Percentiles rank a stretch among this genome's conserved stretches.
Conservation (phyloP, 2,329 filamentous ascomycete genomes). For the Colletotrichum sp. region DNA sequence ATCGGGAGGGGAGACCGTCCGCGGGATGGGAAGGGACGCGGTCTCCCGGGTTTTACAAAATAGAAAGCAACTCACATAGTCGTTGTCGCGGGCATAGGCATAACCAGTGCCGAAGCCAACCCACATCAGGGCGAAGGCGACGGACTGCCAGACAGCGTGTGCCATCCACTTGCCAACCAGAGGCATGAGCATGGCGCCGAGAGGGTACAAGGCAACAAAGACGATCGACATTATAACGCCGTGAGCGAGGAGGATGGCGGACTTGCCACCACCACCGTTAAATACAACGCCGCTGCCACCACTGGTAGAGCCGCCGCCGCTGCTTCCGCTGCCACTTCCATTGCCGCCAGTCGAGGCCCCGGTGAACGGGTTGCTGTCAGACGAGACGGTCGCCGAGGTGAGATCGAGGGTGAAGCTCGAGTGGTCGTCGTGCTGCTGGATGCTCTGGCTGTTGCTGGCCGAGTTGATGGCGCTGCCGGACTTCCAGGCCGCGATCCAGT, state of each 20-base stretch:
- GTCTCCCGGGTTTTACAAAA: neutral
- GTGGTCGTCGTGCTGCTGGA: conserved; percentile 52
- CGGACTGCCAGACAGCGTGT: conserved; percentile 61
- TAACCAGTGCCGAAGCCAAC: conserved; percentile 64
- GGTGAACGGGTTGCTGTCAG: conserved; percentile 60
- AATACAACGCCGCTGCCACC: conserved; percentile 18
- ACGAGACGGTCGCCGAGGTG: conserved; percentile 45
- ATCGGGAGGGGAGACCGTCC: neutral
- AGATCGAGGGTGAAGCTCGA: conserved; percentile 54
- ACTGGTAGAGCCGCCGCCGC: conserved; percentile 21
- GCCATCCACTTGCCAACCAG: conserved; percentile 60
- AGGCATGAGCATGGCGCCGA: conserved; percentile 66
- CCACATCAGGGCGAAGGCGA: conserved; percentile 63
- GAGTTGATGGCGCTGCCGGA: conserved; percentile 50
- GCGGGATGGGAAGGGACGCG: neutral
- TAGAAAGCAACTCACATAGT: conserved; percentile 42
- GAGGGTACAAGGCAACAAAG: conserved; percentile 63
- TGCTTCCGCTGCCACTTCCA: conserved; percentile 10
- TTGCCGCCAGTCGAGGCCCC: conserved; percentile 19
- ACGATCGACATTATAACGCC: conserved; percentile 66
- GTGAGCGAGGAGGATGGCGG: conserved; percentile 47
- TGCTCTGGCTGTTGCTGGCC: conserved; percentile 39
- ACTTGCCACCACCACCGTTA: conserved; percentile 18
- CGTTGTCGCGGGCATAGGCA: conserved; percentile 43
- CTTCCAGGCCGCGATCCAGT: conserved; percentile 63